Conservation (phyloP, 192 early-diverging fungal species). For the Backusella tarrabulga region DNA sequence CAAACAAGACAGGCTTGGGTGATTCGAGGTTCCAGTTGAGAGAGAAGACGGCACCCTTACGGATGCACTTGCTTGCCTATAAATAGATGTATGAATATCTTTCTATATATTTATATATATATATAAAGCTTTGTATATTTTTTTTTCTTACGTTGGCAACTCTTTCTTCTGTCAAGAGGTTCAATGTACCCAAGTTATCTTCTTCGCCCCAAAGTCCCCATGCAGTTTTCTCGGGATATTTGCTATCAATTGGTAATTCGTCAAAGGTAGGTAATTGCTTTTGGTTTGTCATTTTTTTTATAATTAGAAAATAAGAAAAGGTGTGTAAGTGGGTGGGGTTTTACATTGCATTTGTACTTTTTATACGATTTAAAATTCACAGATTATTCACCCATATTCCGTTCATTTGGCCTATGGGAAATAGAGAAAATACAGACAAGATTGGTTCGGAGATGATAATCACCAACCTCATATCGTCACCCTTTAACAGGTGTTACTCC, state of each 20-base stretch:
- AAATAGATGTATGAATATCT: neutral
- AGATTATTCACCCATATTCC: neutral
- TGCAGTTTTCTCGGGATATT: conserved; percentile 24
- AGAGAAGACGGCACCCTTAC: conserved; percentile 24
- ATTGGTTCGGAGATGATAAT: neutral
- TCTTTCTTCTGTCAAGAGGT: conserved; percentile 21
- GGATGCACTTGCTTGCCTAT: conserved; percentile 26
- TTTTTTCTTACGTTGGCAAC: conserved; percentile 12
- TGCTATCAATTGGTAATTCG: conserved; percentile 31
- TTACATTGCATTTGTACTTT: neutral
- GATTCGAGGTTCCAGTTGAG: conserved; percentile 32
- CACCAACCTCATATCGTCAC: neutral
- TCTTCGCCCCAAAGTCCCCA: conserved; percentile 38
- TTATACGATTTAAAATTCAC: neutral
- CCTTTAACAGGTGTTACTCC: neutral
- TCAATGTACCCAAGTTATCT: conserved; percentile 33
- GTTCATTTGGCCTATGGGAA: neutral
- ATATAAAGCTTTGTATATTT: neutral
- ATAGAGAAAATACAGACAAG: neutral
- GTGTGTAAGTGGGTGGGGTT: neutral
- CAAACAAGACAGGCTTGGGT: conserved; percentile 15
- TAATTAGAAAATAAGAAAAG: neutral
- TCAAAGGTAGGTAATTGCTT: conserved; percentile 24
- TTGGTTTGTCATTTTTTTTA: neutral
- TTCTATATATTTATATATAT: neutral